Base-by-base conservation (phyloP, 1,284 basidiomycete species). In the Rhodotorula glutinis region DNA sequence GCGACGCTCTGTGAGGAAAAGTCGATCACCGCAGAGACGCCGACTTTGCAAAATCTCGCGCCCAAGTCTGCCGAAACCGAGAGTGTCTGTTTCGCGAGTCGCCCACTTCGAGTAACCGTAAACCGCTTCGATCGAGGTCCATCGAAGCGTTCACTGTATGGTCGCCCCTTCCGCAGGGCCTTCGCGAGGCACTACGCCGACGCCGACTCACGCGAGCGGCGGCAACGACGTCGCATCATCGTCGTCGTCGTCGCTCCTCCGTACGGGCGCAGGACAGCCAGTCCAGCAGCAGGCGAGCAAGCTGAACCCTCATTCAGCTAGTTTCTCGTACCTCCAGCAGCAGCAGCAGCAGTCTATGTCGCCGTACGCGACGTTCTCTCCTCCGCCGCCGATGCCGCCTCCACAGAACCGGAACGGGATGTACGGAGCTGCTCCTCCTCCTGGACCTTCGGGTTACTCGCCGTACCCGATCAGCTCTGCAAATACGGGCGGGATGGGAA, bases 391-490 rank as follows among this genome's bases (percentile, higher is more conserved):
- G 17, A 41, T 52, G 27, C 41, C 52, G n/a, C 51, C 41, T 21
- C 49, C 46, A 23, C 21, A 19, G 19, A 47, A n/a, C 49, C 25
- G 49, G 11, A 60, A 40, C 25, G 21, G 58, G 5, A 27, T 60
- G 33, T 51, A 51, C 47, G 49, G n/a, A n/a, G 21, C 40, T n/a
- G n/a, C n/a, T n/a, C n/a, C n/a, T n/a, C n/a, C n/a, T 19, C 49
- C 47, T 17, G 40, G 41, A 10, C 57, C 51, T 10, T 21, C n/a
- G 17, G 27, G 25, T n/a, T 53, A 60, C n/a, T 44, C 43, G 41
- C 53, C 43, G 29, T 61, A 61, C 25, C 60, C 60, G 9, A 61
- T 61, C 43, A 53, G 51, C 52, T 25, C 56, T 10, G 40, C 54
- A 25, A 56, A 27, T 38, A 38, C 33, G 5, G 33, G 33, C 9